Percentiles rank a stretch among this genome's conserved stretches.
These are phyloP conservation scores for Holtermanniella nyarrowii DNA, from an alignment of 768 basidiomycete species.

Conservation along the genomic window DNA sequence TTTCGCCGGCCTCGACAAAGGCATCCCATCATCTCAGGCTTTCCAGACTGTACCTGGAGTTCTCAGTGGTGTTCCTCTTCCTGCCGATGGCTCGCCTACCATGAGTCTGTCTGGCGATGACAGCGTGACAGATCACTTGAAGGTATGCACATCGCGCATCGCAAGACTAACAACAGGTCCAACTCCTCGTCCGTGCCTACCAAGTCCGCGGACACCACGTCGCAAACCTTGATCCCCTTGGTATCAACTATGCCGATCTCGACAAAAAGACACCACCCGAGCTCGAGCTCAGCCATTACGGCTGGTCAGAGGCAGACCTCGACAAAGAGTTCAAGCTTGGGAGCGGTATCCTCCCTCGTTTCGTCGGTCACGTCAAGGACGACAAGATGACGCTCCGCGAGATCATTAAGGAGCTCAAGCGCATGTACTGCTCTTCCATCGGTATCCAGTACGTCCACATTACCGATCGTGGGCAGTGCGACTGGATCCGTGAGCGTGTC, in stretches of 20 bases:
- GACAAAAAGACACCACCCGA: conserved; percentile 70
- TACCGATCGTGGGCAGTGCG: conserved; percentile 95
- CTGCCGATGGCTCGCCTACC: conserved; percentile 69
- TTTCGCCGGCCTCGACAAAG: conserved; percentile 85
- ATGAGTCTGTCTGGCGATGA: conserved; percentile 51
- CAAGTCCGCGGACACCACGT: conserved; percentile 98
- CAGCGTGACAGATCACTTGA: conserved; percentile 86
- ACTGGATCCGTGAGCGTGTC: conserved; percentile 95
- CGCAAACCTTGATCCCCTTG: conserved; percentile 90
- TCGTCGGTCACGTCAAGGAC: conserved; percentile 65
- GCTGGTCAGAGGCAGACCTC: conserved; percentile 87
- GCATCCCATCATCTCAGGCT: conserved; percentile 55
- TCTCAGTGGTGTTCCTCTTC: conserved; percentile 46
- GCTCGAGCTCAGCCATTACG: conserved; percentile 85
- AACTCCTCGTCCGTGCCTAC: conserved; percentile 94
- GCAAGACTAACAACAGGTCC: conserved; percentile 52
- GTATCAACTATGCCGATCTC: conserved; percentile 82
- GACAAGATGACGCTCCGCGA: conserved; percentile 82
- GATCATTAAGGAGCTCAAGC: conserved; percentile 78
- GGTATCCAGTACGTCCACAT: conserved; percentile 57
- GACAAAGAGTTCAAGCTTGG: conserved; percentile 90
- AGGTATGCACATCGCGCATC: conserved; percentile 48
- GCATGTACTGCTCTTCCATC: conserved; percentile 65
- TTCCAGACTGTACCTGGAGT: conserved; percentile 73
- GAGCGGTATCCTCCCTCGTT: conserved; percentile 91